Evolutionary conservation across 352 stramenopile genomes (phyloP), one percentile per base, ranked within the genome.

Genomic region (Globisporangium polare): DNA sequence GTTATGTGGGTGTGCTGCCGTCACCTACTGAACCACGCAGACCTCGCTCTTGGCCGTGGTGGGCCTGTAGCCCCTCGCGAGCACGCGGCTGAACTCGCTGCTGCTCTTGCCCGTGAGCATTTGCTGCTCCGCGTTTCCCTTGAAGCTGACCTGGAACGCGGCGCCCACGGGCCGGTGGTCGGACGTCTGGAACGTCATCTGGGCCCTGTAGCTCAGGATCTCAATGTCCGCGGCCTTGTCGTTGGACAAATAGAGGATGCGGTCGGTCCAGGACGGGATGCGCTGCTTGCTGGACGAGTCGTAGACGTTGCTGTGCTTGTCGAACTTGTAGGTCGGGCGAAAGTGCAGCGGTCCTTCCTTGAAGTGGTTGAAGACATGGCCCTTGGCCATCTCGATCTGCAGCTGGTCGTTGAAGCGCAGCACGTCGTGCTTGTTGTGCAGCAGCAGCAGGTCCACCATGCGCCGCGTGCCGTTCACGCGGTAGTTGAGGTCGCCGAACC

Each of bases 211-310:
- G 62, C 73, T 78, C 17, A 86, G 60, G 13, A 90, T 33, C 39
- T 85, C 66, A 33, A 92, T 74, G 50, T 86, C 83, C 8, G 71
- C 41, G 15, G 60, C 24, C 26, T 80, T 78, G 2, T 76, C 67
- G 41, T 91, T 91, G 18, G 74, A 86, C 26, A 83, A 58, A 49
- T 80, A 94, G 12, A 99, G 65, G 31, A 99, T 89, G 20, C 96
- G 80, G 75, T 99, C 96, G n/a, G 96, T 98, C 94, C 93, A 99
- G 15, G 94, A 96, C 37, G 94, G 96, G 51, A 98, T 94, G 22
- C 96, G 82, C 69, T 96, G 89, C 75, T 98, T 99, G 20, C 89
- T 68, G 3, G 91, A 98, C 52, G 92, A 96, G 69, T 99, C 96
- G 71, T 98, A 98, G 17, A 77, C 62, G 66, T 96, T 84, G 41